These are phyloP conservation scores for Pleurostoma richardsiae DNA, from an alignment of 2,329 filamentous ascomycete species.

Conservation along the genomic window DNA sequence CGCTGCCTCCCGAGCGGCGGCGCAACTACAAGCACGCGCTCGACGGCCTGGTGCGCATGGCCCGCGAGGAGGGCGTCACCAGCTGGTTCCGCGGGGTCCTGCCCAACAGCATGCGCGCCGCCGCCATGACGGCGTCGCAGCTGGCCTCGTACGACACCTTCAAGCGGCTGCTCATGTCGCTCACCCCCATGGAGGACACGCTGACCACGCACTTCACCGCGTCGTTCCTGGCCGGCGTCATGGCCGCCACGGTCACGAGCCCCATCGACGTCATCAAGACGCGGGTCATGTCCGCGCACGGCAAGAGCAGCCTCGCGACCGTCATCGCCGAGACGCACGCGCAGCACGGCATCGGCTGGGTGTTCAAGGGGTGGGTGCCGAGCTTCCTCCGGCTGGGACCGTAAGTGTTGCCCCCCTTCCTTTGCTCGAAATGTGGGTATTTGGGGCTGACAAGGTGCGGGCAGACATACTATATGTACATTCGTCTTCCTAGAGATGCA, in stretches of 20 bases:
- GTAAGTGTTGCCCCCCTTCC: constrained; percentile 33
- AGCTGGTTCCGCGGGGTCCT: constrained; percentile 81
- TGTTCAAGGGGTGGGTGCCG: constrained; percentile 90
- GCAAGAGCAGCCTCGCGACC: constrained; percentile 46
- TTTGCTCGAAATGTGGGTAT: not conserved
- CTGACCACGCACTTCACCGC: constrained; percentile 75
- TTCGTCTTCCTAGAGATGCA: constrained; percentile 85
- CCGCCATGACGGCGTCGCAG: constrained; percentile 84
- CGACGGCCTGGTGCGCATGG: constrained; percentile 82
- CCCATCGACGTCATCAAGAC: constrained; percentile 91
- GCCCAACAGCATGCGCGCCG: constrained; percentile 75
- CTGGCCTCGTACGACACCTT: constrained; percentile 81
- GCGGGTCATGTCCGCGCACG: constrained; percentile 68
- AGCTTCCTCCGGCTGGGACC: constrained; percentile 61
- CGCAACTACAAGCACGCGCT: constrained; percentile 88
- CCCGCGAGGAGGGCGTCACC: constrained; percentile 71
- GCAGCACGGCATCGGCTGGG: constrained; percentile 71
- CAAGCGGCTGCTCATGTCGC: constrained; percentile 63
- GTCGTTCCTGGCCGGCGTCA: constrained; percentile 72
- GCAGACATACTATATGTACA: constrained; percentile 75
- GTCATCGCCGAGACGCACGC: constrained; percentile 64
- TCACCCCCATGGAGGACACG: constrained; percentile 64
- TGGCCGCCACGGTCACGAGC: constrained; percentile 79
- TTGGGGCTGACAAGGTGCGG: not conserved
- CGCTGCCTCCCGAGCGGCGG: constrained; percentile 66